A percentile compares a stretch with the other conserved stretches of the same genome.
Evolutionary conservation across 768 basidiomycete species (phyloP).

Genomic region (Macrolepiota albuminosa): DNA sequence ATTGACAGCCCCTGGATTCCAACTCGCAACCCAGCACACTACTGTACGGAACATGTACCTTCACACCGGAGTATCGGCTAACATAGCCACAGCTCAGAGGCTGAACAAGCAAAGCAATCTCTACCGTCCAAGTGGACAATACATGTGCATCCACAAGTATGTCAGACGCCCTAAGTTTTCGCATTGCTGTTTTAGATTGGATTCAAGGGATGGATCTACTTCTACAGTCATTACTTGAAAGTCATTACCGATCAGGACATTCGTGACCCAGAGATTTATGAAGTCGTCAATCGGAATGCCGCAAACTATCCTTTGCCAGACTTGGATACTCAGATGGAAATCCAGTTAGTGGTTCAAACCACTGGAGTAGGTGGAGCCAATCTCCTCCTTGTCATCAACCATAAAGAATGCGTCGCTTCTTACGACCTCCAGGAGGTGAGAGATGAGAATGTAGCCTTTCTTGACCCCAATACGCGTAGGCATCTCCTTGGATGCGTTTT

Average conservation of each 20-base stretch:
- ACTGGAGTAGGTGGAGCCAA: slow-evolving; percentile 16
- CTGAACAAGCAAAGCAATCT: slow-evolving; percentile 7
- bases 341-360: slow-evolving; percentile 31
- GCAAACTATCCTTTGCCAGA: slow-evolving; percentile 22
- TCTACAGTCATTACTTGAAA: slow-evolving; percentile 32
- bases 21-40: slow-evolving; percentile 6
- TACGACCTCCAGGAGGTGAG: slow-evolving; percentile 30
- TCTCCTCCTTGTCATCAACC: slow-evolving; percentile 41
- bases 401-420: slow-evolving; percentile 42
- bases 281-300: slow-evolving; percentile 23
- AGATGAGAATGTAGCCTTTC: slow-evolving; percentile 20
- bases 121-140: slow-evolving; percentile 30
- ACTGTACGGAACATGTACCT: slow-evolving; percentile 1
- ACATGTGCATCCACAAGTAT: slow-evolving; percentile 36
- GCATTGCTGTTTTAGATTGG: neutral
- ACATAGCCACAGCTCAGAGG: slow-evolving; percentile 6
- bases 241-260: slow-evolving; percentile 49
- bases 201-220: slow-evolving; percentile 46
- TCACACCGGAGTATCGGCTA: neutral
- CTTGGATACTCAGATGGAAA: slow-evolving; percentile 39
- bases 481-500: slow-evolving; percentile 1
- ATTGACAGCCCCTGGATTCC: neutral
- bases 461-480: slow-evolving; percentile 24
- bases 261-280: slow-evolving; percentile 30
- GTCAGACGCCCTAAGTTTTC: slow-evolving; percentile 8